A percentile compares a stretch with the other conserved stretches of the same genome.
Conservation (phyloP, 495 filamentous ascomycete genomes). For the Cercophora newfieldiana region DNA sequence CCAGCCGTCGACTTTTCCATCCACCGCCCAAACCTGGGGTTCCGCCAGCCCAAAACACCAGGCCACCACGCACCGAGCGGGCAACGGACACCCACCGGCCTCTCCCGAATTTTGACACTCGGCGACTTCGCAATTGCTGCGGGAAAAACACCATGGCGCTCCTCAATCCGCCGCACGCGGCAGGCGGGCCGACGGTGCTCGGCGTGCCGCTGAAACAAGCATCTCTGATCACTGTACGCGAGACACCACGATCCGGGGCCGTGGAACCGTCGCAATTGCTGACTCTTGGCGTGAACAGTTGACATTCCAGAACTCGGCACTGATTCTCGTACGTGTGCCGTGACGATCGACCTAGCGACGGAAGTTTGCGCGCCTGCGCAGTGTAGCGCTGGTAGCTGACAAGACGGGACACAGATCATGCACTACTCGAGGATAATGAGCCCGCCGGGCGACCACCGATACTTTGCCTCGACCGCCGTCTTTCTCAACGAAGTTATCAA, state of each 20-base stretch:
- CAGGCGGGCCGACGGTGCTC: conserved; percentile 49
- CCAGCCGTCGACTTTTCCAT: conserved; percentile 11
- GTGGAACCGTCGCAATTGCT: conserved; percentile 29
- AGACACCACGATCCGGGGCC: not conserved
- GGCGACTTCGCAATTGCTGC: conserved; percentile 8
- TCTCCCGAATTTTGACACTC: conserved; percentile 2
- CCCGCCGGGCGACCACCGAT: conserved; percentile 74
- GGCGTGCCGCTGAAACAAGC: conserved; percentile 75
- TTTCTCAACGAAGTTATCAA: conserved; percentile 94
- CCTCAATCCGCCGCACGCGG: conserved; percentile 38
- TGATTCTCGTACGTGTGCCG: conserved; percentile 73
- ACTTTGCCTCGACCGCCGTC: conserved; percentile 91
- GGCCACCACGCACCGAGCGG: not conserved
- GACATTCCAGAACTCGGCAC: conserved; percentile 74
- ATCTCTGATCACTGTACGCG: conserved; percentile 71
- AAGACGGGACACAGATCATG: conserved; percentile 58
- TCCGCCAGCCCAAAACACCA: not conserved
- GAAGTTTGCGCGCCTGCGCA: not conserved
- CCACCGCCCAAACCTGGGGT: conserved; percentile 5
- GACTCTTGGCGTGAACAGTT: conserved; percentile 50
- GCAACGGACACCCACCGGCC: not conserved
- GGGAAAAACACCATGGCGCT: conserved; percentile 35
- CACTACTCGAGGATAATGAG: conserved; percentile 96
- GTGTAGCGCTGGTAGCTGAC: too few species aligned
- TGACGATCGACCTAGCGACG: not conserved